Conservation (phyloP, 495 filamentous ascomycete genomes). For the Pyrenula massariospora region DNA sequence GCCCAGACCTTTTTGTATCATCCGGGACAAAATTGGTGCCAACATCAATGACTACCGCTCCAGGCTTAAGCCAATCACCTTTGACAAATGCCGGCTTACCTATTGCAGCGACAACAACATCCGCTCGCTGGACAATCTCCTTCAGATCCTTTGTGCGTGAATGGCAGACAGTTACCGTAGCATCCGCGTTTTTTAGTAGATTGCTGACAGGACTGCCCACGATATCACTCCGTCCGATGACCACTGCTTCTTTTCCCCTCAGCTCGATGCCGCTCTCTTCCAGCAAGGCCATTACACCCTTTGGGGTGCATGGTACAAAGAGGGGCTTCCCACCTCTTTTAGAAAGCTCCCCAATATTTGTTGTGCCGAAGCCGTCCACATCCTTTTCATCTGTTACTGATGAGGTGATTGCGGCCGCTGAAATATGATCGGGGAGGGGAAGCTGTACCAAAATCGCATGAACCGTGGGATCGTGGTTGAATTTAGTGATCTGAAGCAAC, state of each 20-base stretch:
- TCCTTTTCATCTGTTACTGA: slow-evolving; percentile 88
- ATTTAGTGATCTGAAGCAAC: slow-evolving; percentile 60
- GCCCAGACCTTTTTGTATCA: slow-evolving; percentile 82
- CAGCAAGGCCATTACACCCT: slow-evolving; percentile 90
- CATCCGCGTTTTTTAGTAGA: slow-evolving; percentile 86
- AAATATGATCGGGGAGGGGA: slow-evolving; percentile 76
- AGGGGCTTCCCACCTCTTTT: slow-evolving; percentile 82
- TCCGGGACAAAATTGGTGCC: slow-evolving; percentile 97
- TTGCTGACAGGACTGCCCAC: slow-evolving; percentile 95
- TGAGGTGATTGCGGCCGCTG: slow-evolving; percentile 80
- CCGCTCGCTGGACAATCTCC: slow-evolving; percentile 66
- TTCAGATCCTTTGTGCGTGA: slow-evolving; percentile 67
- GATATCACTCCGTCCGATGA: slow-evolving; percentile 90
- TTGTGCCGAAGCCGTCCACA: slow-evolving; percentile 90
- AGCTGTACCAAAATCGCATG: slow-evolving; percentile 93
- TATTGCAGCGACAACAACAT: slow-evolving; percentile 86
- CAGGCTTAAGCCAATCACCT: slow-evolving; percentile 90
- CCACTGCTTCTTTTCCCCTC: slow-evolving; percentile 84
- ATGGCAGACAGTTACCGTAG: slow-evolving; percentile 93
- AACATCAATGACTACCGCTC: slow-evolving; percentile 91
- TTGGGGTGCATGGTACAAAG: slow-evolving; percentile 90
- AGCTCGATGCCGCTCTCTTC: slow-evolving; percentile 72
- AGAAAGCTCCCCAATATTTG: slow-evolving; percentile 90
- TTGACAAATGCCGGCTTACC: slow-evolving; percentile 78
- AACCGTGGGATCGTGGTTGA: slow-evolving; percentile 80